Conservation (phyloP, 2,329 filamentous ascomycete genomes). For the Cryphonectria nitschkei region DNA sequence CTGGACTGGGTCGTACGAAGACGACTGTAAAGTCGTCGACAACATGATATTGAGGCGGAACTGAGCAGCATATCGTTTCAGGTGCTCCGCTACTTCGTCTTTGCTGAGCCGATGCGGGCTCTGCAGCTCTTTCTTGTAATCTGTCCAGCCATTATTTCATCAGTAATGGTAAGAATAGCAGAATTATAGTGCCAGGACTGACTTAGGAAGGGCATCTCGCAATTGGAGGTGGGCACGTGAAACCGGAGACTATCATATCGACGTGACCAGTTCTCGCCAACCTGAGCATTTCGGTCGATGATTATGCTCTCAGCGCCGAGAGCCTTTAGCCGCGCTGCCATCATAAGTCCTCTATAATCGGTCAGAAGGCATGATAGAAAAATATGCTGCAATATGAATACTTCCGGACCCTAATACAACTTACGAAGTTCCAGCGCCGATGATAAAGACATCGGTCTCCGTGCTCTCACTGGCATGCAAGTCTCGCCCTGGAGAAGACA, state of each 20-base stretch:
- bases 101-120: conserved; percentile 47
- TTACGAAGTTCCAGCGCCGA: conserved; percentile 40
- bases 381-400: too few relatives aligned
- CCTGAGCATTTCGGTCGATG: conserved; percentile 38
- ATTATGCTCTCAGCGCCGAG: conserved; percentile 41
- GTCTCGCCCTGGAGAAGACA: conserved; percentile 30
- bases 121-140: conserved; percentile 43
- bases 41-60: conserved; percentile 54
- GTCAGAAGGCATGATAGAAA: neutral
- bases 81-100: conserved; percentile 52
- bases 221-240: conserved; percentile 42
- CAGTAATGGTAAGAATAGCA: too few relatives aligned
- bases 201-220: conserved; percentile 33
- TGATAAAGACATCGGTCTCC: conserved; percentile 39
- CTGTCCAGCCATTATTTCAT: conserved; percentile 19
- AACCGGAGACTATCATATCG: conserved; percentile 44
- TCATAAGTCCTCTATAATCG: conserved; percentile 12
- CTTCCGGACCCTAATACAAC: conserved; percentile 11
- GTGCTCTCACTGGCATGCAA: neutral
- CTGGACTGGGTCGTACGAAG: conserved; percentile 37
- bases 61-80: conserved; percentile 49
- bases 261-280: conserved; percentile 44
- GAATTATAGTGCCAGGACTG: too few relatives aligned
- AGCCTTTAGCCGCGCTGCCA: conserved; percentile 43
- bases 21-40: conserved; percentile 20